Evolutionary conservation across 331 rosid species (phyloP), one percentile per base, ranked within the genome.

Genomic region (Prunus yedoensis): DNA sequence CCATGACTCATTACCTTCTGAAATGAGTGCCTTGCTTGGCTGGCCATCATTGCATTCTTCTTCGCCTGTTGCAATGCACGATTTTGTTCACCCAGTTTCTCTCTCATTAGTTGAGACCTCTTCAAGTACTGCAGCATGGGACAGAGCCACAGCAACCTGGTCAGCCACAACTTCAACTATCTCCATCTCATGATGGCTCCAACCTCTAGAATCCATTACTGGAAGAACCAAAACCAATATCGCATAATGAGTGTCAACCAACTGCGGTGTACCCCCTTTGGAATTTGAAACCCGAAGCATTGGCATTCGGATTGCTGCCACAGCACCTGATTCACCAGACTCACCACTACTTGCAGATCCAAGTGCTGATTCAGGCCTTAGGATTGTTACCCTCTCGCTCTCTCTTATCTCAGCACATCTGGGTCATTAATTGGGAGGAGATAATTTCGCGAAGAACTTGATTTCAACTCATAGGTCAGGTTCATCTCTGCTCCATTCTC

Each of bases 161-260:
- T 91, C 97, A 56, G 97, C 97, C 74, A 91, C 94, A 20, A 89
- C 97, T 85, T 89, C 90, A 52, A 91, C 86, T 38, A 91, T 87
- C 84, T 91, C 94, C 87, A 87, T 77, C 68, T 89, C 94, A 43
- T 88, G 88, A 56, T 49, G 41, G 71, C 79, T 83, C 97, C 94
- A 91, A 72, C 4, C 71, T 78, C 90, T 77, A 8, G 88, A 78
- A 62, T 74, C 80, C 46, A 79, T 78, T 66, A 78, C 78, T 0
- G 93, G 91, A 74, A 88, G 89, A 75, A 89, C 94, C 85, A 91
- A 83, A 71, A 91, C 92, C 75, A 91, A 78, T 66, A 91, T 82
- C 61, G 91, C 97, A 80, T 86, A 91, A 62, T 81, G 79, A 8
- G 97, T 86, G 47, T 91, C 92, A 59, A 91, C 84, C 56, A 86